Percentiles rank a stretch among this genome's conserved stretches.
Evolutionary conservation across 2,329 filamentous ascomycete species (phyloP).

Genomic region (Aspergillus chevalieri): DNA sequence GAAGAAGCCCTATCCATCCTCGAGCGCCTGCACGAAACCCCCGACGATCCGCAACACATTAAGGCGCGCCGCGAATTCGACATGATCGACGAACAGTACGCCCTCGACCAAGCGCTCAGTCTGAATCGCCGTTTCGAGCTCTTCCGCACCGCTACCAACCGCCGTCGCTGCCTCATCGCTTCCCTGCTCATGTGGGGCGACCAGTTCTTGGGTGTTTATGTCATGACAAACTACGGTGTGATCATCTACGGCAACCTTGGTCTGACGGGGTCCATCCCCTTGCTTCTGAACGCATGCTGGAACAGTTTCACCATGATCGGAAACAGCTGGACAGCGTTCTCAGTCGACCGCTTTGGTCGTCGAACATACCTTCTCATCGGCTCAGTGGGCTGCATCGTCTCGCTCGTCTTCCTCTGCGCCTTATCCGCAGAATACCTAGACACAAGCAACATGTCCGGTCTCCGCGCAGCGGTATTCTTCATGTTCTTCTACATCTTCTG

Average conservation of each 20-base stretch:
- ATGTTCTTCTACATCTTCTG: constrained; percentile 36
- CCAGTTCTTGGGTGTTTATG: constrained; percentile 28
- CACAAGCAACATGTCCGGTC: constrained; percentile 28
- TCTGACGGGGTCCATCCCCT: constrained; percentile 28
- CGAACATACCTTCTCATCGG: constrained; percentile 34
- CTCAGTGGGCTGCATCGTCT: constrained; percentile 25
- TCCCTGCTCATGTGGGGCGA: constrained; percentile 37
- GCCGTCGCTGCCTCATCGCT: constrained; percentile 35
- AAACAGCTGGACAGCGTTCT: constrained; percentile 38
- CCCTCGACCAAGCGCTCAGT: constrained; percentile 31
- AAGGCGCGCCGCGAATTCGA: constrained; percentile 37
- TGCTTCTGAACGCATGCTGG: constrained; percentile 37
- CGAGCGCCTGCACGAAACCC: constrained; percentile 38
- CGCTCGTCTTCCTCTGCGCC: constrained; percentile 28
- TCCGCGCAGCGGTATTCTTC: constrained; percentile 36
- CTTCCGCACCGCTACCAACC: constrained; percentile 37
- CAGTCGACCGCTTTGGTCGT: constrained; percentile 34
- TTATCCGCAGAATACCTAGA: constrained; percentile 30
- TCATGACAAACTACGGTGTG: constrained; percentile 37
- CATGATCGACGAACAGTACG: constrained; percentile 41
- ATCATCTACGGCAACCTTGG: constrained; percentile 38
- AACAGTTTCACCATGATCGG: constrained; percentile 32
- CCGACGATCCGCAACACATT: constrained; percentile 33
- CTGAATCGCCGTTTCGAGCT: constrained; percentile 34
- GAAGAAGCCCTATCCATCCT: constrained; percentile 38